Percentiles rank a stretch among this genome's conserved stretches.
Conservation (phyloP, 2,329 filamentous ascomycete species). For the Verticillium nubilum region DNA sequence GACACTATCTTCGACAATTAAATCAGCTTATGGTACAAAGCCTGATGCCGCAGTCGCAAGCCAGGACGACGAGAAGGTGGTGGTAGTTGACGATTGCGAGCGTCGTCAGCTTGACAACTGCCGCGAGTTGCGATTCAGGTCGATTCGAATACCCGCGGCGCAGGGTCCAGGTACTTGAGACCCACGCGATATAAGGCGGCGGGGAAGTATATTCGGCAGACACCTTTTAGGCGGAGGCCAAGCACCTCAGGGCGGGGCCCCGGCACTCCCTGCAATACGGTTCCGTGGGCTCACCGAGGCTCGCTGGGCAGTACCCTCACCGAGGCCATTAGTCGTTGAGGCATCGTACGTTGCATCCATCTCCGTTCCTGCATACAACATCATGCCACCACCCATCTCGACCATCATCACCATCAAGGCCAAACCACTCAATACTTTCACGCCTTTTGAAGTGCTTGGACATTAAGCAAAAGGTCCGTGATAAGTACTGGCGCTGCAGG, state of each 20-base stretch:
- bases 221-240: background rate
- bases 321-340: background rate
- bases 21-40: background rate
- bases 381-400: too few relatives aligned
- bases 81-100: background rate
- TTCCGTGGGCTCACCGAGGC: background rate
- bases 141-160: background rate
- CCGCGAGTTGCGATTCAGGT: background rate
- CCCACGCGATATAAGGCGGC: background rate
- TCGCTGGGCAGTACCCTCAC: background rate
- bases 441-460: too few relatives aligned
- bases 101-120: background rate
- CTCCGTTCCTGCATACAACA: too few relatives aligned
- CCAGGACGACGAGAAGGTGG: background rate
- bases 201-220: background rate
- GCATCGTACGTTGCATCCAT: too few relatives aligned
- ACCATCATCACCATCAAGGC: too few relatives aligned
- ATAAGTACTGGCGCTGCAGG: too few relatives aligned
- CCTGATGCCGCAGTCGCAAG: background rate
- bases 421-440: too few relatives aligned
- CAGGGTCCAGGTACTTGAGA: background rate
- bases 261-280: background rate
- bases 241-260: background rate
- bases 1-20: background rate
- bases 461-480: too few relatives aligned